phyloP scores from a whole-genome alignment of 495 filamentous ascomycete genomes.

The Penicillium coffeae region DNA sequence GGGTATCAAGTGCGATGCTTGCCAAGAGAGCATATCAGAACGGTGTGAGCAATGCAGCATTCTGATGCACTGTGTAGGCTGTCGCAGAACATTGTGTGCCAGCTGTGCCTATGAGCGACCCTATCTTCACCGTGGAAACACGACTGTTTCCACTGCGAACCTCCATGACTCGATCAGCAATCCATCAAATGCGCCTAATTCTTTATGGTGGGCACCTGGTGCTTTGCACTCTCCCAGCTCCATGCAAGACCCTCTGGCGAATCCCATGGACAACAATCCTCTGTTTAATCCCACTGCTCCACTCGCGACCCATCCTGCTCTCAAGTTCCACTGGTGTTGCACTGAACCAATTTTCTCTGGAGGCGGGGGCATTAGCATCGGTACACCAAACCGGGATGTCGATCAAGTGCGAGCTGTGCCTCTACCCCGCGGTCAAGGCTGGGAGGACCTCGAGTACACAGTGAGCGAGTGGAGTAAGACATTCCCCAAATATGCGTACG shows the following conservation, averaged over 20 bases:
- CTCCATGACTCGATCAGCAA: background rate
- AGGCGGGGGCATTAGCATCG: conserved; percentile 57
- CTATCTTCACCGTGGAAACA: conserved; percentile 35
- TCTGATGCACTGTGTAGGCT: conserved; percentile 61
- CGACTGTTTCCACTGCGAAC: conserved; percentile 9
- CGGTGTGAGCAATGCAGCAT: conserved; percentile 61
- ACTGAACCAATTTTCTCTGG: conserved; percentile 60
- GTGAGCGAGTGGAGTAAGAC: conserved; percentile 43
- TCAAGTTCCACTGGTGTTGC: conserved; percentile 60
- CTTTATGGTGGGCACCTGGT: conserved; percentile 58
- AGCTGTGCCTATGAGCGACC: conserved; percentile 58
- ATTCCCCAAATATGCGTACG: conserved; percentile 43
- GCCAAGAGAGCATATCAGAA: conserved; percentile 49
- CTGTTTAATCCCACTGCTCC: conserved; percentile 20
- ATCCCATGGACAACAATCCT: conserved; percentile 23
- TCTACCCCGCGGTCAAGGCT: conserved; percentile 50
- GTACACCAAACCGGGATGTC: conserved; percentile 48
- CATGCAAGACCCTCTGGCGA: conserved; percentile 48
- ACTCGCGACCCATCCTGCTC: conserved; percentile 34
- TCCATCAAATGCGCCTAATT: conserved; percentile 9
- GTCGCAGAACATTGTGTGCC: conserved; percentile 58
- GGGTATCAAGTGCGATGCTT: conserved; percentile 51
- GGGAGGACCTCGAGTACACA: conserved; percentile 52
- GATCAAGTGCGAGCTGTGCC: conserved; percentile 56
- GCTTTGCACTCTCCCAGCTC: conserved; percentile 51